phyloP scores from a whole-genome alignment of 2,329 filamentous ascomycete species.

The Trichoderma sp. region DNA sequence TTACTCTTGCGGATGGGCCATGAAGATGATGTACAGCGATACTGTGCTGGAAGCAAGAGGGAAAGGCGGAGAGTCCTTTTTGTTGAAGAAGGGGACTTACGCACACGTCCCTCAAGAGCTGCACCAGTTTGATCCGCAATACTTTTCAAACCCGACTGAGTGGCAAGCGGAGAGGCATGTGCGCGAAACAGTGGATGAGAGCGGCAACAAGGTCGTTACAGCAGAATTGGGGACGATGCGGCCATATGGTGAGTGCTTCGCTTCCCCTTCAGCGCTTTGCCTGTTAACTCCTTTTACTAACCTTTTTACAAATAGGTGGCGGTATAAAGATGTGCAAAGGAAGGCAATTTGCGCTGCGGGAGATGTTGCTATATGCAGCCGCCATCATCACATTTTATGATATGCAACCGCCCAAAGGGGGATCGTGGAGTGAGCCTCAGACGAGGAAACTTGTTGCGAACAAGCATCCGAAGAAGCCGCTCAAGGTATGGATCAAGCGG shows the following conservation, averaged over 20 bases:
- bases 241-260: constrained; percentile 33
- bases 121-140: constrained; percentile 35
- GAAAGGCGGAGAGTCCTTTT: constrained; percentile 24
- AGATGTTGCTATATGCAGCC: constrained; percentile 36
- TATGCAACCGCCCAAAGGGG: constrained; percentile 31
- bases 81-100: constrained; percentile 36
- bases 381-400: constrained; percentile 39
- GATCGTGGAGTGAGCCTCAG: constrained; percentile 29
- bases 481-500: constrained; percentile 36
- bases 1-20: constrained; percentile 36
- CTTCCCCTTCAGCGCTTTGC: neutral
- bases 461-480: constrained; percentile 27
- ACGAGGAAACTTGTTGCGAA: constrained; percentile 29
- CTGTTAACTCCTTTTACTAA: neutral
- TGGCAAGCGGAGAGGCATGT: constrained; percentile 38
- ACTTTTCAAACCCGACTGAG: constrained; percentile 34
- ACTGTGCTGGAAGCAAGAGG: constrained; percentile 30
- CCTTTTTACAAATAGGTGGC: constrained; percentile 27
- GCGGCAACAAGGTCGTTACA: constrained; percentile 25
- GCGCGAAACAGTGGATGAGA: constrained; percentile 26
- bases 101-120: constrained; percentile 35
- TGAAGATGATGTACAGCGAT: constrained; percentile 34
- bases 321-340: constrained; percentile 35
- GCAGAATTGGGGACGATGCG: constrained; percentile 30
- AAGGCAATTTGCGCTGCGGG: constrained; percentile 32